These are phyloP conservation scores for Nakazawaea ernobii DNA, from an alignment of 805 yeast species.

Conservation along the genomic window DNA sequence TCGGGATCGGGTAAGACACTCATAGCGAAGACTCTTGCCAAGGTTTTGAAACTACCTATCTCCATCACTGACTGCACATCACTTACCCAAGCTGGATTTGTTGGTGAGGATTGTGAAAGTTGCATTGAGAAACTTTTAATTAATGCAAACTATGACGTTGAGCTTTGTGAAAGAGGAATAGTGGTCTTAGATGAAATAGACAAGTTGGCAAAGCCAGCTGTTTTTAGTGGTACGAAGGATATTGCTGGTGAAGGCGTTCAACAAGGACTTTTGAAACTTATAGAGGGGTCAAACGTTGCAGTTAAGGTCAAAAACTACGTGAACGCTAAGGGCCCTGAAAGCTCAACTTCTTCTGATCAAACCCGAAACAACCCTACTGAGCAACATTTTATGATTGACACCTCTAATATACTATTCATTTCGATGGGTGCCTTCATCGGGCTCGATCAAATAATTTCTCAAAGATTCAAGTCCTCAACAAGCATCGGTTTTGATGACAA, in stretches of 20 bases:
- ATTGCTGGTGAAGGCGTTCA: slow-evolving; percentile 65
- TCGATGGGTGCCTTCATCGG: slow-evolving; percentile 63
- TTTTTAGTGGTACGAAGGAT: slow-evolving; percentile 44
- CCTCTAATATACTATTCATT: slow-evolving; percentile 50
- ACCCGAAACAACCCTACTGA: slow-evolving; percentile 10
- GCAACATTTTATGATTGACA: slow-evolving; percentile 44
- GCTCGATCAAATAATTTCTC: slow-evolving; percentile 40
- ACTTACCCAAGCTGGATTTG: slow-evolving; percentile 59
- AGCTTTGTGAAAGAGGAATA: slow-evolving; percentile 49
- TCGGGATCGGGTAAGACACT: slow-evolving; percentile 60
- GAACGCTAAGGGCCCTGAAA: slow-evolving; percentile 5
- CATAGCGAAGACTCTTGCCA: slow-evolving; percentile 49
- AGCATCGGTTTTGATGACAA: slow-evolving; percentile 19
- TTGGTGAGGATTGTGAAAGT: slow-evolving; percentile 58
- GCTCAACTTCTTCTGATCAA: slow-evolving; percentile 8
- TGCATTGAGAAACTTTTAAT: slow-evolving; percentile 48
- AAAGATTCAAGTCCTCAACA: slow-evolving; percentile 27
- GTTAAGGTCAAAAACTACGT: slow-evolving; percentile 29
- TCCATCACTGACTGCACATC: slow-evolving; percentile 59
- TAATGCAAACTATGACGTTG: slow-evolving; percentile 45
- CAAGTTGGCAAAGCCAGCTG: slow-evolving; percentile 45
- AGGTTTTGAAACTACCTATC: slow-evolving; percentile 46
- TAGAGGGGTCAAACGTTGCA: slow-evolving; percentile 50
- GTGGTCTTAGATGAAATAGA: slow-evolving; percentile 58
- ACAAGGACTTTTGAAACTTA: slow-evolving; percentile 49